These are phyloP conservation scores for Eucalyptus sp. DNA, from an alignment of 345 rosid genomes.

Conservation along the genomic window DNA sequence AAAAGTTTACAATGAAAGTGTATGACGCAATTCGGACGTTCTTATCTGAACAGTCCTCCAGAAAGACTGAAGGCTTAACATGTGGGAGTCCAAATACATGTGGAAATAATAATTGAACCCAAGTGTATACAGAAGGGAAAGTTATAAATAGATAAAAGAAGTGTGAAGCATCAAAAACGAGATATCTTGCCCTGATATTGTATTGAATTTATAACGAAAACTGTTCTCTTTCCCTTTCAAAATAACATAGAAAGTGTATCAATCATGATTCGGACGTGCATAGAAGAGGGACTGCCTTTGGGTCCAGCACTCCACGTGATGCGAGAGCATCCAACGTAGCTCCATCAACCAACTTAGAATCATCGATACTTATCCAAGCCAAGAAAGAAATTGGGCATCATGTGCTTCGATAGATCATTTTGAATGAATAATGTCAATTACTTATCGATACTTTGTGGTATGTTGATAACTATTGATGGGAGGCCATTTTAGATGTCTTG, in stretches of 20 bases:
- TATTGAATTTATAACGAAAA: background rate
- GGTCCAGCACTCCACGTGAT: background rate
- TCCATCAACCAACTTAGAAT: too few species aligned
- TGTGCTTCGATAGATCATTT: too few species aligned
- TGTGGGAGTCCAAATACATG: background rate
- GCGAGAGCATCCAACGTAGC: too few species aligned
- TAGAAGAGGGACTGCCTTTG: background rate
- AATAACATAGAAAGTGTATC: background rate
- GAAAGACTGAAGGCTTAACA: background rate
- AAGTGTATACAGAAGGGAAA: background rate
- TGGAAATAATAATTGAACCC: background rate
- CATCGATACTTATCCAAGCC: too few species aligned
- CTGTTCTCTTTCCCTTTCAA: background rate
- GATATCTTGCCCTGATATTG: background rate
- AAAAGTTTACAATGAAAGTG: background rate
- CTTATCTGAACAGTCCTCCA: background rate
- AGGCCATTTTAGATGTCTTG: too few species aligned
- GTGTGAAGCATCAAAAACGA: background rate
- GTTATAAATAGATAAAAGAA: background rate
- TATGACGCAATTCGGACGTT: background rate
- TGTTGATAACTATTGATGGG: too few species aligned
- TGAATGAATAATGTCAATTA: too few species aligned
- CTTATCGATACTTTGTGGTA: too few species aligned
- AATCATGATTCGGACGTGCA: background rate
- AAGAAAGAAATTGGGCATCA: too few species aligned